Conservation (phyloP, 148 eudicot genomes). For the Gaultheria prostrata region DNA sequence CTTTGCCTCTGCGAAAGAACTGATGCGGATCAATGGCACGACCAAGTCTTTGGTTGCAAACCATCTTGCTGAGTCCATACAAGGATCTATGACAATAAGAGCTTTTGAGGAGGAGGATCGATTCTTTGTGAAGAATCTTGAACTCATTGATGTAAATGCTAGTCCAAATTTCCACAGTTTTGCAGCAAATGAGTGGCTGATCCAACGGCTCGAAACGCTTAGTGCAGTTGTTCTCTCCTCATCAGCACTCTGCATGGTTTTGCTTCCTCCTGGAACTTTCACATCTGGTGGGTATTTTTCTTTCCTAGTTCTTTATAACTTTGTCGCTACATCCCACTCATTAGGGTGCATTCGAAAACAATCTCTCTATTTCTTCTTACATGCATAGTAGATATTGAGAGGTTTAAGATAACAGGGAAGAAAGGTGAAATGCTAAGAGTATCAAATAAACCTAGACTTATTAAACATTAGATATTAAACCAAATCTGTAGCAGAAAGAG, state of each 20-base stretch:
- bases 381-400: not conserved
- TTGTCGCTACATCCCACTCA: not conserved
- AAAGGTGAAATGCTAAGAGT: not conserved
- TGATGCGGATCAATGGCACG: constrained; percentile 93
- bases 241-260: constrained; percentile 84
- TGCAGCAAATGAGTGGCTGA: constrained; percentile 87
- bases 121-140: constrained; percentile 73
- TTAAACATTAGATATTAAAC: not conserved
- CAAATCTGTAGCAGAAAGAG: not conserved
- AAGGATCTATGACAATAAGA: constrained; percentile 80
- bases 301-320: not conserved
- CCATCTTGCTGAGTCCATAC: constrained; percentile 83
- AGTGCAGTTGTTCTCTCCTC: constrained; percentile 78
- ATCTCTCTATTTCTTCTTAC: not conserved
- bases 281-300: constrained; percentile 56
- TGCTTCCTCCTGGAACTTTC: constrained; percentile 86
- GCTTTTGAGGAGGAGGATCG: constrained; percentile 86
- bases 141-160: constrained; percentile 74
- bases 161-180: constrained; percentile 78
- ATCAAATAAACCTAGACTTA: not conserved
- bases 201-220: constrained; percentile 77
- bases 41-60: constrained; percentile 86
- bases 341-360: not conserved
- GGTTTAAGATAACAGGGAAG: not conserved
- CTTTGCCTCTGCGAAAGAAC: constrained; percentile 72